These are phyloP conservation scores for Emericellopsis atlantica DNA, from an alignment of 2,329 filamentous ascomycete species.

Conservation along the genomic window DNA sequence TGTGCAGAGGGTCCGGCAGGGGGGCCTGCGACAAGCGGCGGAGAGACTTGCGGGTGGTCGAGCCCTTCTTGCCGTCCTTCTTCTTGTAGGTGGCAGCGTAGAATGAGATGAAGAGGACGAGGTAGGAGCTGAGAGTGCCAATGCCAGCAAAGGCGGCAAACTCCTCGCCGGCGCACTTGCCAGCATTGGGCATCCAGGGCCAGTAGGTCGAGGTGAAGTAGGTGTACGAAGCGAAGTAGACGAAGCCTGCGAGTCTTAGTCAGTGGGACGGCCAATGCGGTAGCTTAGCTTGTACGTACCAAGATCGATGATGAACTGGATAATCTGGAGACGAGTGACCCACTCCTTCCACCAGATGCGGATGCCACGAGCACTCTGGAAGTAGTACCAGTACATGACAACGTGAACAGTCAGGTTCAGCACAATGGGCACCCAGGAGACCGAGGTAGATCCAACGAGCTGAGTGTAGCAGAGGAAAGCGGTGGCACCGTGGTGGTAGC, in stretches of 20 bases:
- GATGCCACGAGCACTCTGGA: conserved; percentile 92
- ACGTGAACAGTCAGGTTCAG: conserved; percentile 92
- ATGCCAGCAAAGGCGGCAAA: conserved; percentile 92
- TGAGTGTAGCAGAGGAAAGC: conserved; percentile 97
- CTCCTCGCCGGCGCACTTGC: conserved; percentile 88
- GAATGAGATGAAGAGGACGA: conserved; percentile 97
- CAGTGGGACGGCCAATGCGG: too few relatives aligned
- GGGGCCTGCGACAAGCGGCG: conserved; percentile 53
- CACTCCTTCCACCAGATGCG: conserved; percentile 99
- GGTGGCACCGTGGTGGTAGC: conserved; percentile 95
- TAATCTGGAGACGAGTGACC: conserved; percentile 95
- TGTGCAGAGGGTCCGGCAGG: conserved; percentile 71
- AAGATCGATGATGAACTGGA: conserved; percentile 93
- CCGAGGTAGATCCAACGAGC: conserved; percentile 80
- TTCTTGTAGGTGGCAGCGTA: conserved; percentile 95
- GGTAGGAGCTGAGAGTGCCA: conserved; percentile 84
- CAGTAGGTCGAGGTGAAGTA: conserved; percentile 94
- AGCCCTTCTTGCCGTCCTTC: conserved; percentile 53
- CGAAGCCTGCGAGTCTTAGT: conserved; percentile 51
- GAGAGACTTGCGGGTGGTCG: conserved; percentile 68
- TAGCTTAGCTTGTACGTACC: conserved; percentile 40
- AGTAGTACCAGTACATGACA: conserved; percentile 99
- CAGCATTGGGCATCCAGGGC: conserved; percentile 68
- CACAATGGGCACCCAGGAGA: conserved; percentile 89
- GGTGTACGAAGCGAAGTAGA: conserved; percentile 98